Evolutionary conservation across 2,329 filamentous ascomycete species (phyloP).

Genomic region (Colletotrichum truncatum): DNA sequence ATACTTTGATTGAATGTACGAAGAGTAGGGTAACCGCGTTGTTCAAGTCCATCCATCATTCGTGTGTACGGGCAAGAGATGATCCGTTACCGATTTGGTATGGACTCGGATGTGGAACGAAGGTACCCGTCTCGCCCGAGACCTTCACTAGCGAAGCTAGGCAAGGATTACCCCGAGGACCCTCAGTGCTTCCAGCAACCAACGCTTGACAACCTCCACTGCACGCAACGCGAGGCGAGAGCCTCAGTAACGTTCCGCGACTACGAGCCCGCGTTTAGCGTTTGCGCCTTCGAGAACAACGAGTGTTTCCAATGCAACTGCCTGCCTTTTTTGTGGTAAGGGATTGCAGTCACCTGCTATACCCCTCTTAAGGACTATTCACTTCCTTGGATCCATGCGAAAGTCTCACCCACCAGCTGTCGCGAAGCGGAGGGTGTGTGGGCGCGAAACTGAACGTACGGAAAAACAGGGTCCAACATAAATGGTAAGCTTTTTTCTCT

Average conservation of each 20-base stretch:
- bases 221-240: conserved; percentile 24
- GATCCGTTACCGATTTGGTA: conserved; percentile 17
- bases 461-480: background rate
- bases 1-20: too few relatives aligned
- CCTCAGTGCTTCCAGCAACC: background rate
- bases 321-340: background rate
- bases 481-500: background rate
- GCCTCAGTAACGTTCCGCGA: conserved; percentile 19
- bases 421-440: conserved; percentile 18
- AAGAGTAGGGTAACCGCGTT: too few relatives aligned
- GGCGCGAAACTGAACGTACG: conserved; percentile 12
- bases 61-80: conserved; percentile 1
- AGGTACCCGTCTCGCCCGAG: background rate
- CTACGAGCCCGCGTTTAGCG: background rate
- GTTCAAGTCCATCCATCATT: too few relatives aligned
- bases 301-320: background rate
- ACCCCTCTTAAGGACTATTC: background rate
- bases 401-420: conserved; percentile 1
- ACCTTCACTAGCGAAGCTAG: conserved; percentile 15
- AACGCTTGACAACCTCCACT: conserved; percentile 16
- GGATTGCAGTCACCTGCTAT: background rate
- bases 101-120: background rate
- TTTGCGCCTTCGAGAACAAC: background rate
- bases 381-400: conserved; percentile 12
- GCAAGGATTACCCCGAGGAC: conserved; percentile 26